A percentile compares a stretch with the other conserved stretches of the same genome.
phyloP scores from a whole-genome alignment of 495 filamentous ascomycete genomes.

The Sordaria brevicollis region DNA sequence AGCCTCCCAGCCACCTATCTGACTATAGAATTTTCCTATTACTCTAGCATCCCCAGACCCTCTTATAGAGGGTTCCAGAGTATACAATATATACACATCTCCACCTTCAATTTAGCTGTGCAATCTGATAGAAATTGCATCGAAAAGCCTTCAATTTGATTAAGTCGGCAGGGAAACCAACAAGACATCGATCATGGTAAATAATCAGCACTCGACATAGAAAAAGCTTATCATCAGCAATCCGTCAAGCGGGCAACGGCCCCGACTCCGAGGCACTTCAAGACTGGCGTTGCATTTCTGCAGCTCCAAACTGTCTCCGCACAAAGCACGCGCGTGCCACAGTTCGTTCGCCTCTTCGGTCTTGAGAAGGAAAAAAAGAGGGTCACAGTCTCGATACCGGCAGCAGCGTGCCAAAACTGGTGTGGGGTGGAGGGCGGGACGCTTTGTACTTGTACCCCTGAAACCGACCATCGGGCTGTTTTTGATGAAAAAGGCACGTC shows the following conservation, averaged over 20 bases:
- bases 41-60: too few species aligned
- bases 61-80: too few species aligned
- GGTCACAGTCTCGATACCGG: background rate
- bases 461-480: conserved; percentile 15
- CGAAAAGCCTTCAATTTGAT: background rate
- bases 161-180: background rate
- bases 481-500: conserved; percentile 11
- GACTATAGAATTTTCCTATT: too few species aligned
- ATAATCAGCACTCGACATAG: background rate
- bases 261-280: background rate
- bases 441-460: conserved; percentile 17
- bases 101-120: too few species aligned
- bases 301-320: background rate
- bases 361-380: background rate
- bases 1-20: too few species aligned
- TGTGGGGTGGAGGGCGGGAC: conserved; percentile 6
- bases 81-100: too few species aligned
- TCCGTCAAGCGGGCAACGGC: background rate
- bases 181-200: background rate
- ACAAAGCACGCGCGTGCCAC: background rate
- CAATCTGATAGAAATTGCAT: too few species aligned
- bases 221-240: background rate
- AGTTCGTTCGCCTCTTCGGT: background rate
- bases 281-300: background rate
- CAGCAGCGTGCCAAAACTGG: background rate